A percentile compares a stretch with the other conserved stretches of the same genome.
phyloP scores from a whole-genome alignment of 2,329 filamentous ascomycete genomes.

The Macrophomina tecta region DNA sequence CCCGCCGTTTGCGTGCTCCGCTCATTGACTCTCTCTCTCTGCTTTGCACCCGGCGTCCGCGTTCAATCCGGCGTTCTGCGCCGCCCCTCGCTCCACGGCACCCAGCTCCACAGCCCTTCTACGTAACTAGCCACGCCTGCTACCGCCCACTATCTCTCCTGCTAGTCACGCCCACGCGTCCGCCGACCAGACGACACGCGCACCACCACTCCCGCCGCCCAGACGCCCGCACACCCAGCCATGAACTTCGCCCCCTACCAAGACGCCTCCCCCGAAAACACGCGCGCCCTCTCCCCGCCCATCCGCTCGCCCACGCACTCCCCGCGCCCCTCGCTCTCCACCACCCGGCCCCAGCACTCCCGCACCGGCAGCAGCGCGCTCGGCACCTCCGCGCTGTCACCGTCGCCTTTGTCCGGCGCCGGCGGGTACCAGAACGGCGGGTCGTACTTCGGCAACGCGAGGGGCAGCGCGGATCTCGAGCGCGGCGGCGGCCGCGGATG shows the following conservation, averaged over 20 bases:
- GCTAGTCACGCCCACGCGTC: neutral
- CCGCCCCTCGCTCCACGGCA: too few species aligned
- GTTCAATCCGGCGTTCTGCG: too few species aligned
- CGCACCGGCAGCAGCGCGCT: conserved; percentile 35
- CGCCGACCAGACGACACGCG: too few species aligned
- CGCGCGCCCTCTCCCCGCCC: conserved; percentile 78
- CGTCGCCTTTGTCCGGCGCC: neutral
- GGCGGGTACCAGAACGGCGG: conserved; percentile 35
- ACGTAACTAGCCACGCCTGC: neutral
- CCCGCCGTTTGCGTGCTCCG: conserved; percentile 1
- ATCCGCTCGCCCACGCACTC: conserved; percentile 49
- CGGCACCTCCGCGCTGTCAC: conserved; percentile 40
- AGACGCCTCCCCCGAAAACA: conserved; percentile 84
- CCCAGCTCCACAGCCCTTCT: neutral
- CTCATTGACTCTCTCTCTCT: neutral
- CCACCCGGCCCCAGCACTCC: conserved; percentile 39
- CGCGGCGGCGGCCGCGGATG: conserved; percentile 31
- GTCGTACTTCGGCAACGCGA: conserved; percentile 36
- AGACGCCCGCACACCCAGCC: neutral
- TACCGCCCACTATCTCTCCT: neutral
- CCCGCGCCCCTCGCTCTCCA: conserved; percentile 53
- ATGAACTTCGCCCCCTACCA: conserved; percentile 91
- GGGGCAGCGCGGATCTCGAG: conserved; percentile 30
- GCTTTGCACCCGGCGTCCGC: neutral
- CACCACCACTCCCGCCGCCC: too few species aligned